Evolutionary conservation across 163 green algal genomes (phyloP), one percentile per base, ranked within the genome.

Genomic region (Scenedesmus sp.): DNA sequence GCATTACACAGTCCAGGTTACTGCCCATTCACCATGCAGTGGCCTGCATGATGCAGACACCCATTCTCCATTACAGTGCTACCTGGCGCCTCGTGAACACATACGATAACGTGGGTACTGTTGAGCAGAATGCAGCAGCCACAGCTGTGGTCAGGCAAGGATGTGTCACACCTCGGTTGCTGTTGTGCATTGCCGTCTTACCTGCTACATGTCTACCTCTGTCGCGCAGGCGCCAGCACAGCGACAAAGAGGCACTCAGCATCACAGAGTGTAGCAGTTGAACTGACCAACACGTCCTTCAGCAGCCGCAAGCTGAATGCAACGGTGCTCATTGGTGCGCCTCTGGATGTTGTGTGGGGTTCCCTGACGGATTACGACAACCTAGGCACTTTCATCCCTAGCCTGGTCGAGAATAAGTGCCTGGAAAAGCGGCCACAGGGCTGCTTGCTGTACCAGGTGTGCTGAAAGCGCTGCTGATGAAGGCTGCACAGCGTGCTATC

Each of bases 281-380:
- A 91, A 0, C 81, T 98, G 3, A 94, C 96, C 79, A 94, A 94
- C 26, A 96, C 94, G 1, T 94, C 94, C 43, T 94, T 92, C 79
- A 98, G 95, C 90, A 96, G 93, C 89, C 93, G 96, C 12, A 93
- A 94, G 42, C 80, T 98, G 10, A 95, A 94, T 88, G 96, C 95
- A 9, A 86, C 87, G 0, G 90, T 97, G 0, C 81, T 93, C 46
- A 94, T 98, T 15, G 49, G 80, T 42, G 94, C 96, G 16, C 96
- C 97, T 0, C 87, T 95, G 40, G 30, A 86, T 0, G 49, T 89
- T 0, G 95, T 98, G 2, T 98, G 96, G 95, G 91, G 56, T 1
- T 93, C 94, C 0, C 91, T 98, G 6, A 98, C 96, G 24, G 93
- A 97, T 61, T 98, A 98, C 61, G 96, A 98, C 16, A 82, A 90